Evolutionary conservation across 1,284 basidiomycete genomes (phyloP), one percentile per base, ranked within the genome.

Genomic region (Rhodotorula sp.): DNA sequence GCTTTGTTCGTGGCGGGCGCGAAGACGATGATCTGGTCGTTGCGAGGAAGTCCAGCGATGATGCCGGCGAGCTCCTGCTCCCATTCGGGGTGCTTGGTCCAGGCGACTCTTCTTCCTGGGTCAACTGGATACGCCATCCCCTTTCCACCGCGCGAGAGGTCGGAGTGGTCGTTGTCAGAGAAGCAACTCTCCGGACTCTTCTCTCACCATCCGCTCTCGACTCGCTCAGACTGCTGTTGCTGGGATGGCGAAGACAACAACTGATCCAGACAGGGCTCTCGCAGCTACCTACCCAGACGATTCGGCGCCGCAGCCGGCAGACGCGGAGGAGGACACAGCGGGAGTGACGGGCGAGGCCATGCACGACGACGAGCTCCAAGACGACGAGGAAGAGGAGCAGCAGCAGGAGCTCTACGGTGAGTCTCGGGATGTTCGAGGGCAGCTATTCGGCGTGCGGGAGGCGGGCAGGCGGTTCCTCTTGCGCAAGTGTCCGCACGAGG

Each of bases 341-440:
- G 68, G 65, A 57, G 69, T 71, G 50, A 67, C 70, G 48, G 40
- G 40, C 40, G 40, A 18, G 40, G 40, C 40, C 40, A 67, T 69
- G 48, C 50, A 67, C 37, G 70, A 75, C 31, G 71, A 74, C 22
- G 70, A 76, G 48, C 67, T 73, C 31, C 71, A 74, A 30, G 58
- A 70, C 11, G 70, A 71, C 20, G 72, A 76, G 22, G 74, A 75
- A 5, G 62, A 76, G 40, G 67, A 73, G n/a, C 68, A 69, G 20
- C 72, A 76, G 31, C 67, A 73, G 28, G 64, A 74, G 47, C 31
- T 71, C 31, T 73, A 76, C 46, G 76, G 75, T 69, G 26, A 64
- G 75, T 62, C 46, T 20, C 48, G 15, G 22, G 7, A 18, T 24
- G 34, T 7, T 16, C 22, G 37, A 4, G 11, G 52, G n/a, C 22